phyloP scores from a whole-genome alignment of 2,329 filamentous ascomycete genomes.

The Samsoniella hepiali region DNA sequence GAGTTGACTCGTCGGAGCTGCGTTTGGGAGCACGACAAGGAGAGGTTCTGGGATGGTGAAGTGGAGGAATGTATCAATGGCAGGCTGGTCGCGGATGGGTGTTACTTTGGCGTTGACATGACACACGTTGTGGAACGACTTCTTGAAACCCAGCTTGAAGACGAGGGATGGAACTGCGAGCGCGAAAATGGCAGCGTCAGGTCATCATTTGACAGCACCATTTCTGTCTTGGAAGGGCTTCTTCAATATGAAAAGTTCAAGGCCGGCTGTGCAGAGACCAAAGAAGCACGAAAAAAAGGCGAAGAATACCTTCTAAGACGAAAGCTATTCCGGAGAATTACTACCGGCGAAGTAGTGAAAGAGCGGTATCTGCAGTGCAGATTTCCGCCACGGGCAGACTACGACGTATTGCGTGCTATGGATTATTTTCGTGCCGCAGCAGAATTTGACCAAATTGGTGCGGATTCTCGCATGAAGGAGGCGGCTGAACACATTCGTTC shows the following conservation, averaged over 20 bases:
- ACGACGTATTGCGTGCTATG: conserved; percentile 18
- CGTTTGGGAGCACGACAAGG: conserved; percentile 19
- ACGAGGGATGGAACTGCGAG: conserved; percentile 22
- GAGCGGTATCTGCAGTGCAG: conserved; percentile 11
- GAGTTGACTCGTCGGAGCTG: conserved; percentile 16
- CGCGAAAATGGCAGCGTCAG: conserved; percentile 15
- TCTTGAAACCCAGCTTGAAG: conserved; percentile 16
- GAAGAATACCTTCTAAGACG: conserved; percentile 21
- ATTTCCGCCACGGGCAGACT: conserved; percentile 13
- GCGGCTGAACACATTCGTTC: conserved; percentile 16
- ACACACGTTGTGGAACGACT: conserved; percentile 16
- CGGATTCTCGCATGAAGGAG: conserved; percentile 15
- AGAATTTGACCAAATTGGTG: background rate
- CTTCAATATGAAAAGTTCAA: conserved; percentile 19
- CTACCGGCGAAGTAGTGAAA: conserved; percentile 16
- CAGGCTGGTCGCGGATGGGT: conserved; percentile 16
- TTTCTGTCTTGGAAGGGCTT: conserved; percentile 19
- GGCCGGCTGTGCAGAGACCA: background rate
- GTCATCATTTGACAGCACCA: conserved; percentile 21
- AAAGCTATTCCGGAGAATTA: conserved; percentile 14
- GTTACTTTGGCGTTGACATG: conserved; percentile 21
- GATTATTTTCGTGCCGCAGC: conserved; percentile 18
- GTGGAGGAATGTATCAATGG: conserved; percentile 23
- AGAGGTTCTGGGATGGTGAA: conserved; percentile 22
- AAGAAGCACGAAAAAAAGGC: conserved; percentile 16